Base-by-base conservation (phyloP, 495 filamentous ascomycete species). In the Rhypophila decipiens region DNA sequence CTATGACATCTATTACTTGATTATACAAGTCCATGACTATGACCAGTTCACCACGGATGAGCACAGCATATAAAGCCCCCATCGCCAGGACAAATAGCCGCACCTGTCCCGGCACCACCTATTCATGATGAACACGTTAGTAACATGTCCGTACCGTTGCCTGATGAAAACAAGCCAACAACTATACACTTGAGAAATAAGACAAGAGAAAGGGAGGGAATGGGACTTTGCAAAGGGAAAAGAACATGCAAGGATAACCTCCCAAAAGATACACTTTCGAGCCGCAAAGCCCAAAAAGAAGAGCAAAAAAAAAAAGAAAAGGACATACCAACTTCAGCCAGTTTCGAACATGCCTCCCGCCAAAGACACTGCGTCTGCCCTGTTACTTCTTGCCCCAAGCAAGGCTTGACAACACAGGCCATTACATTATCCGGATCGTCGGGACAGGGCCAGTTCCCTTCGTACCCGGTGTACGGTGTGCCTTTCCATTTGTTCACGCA, bases 331-430 rank as follows among this genome's bases (percentile, higher is more conserved):
- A 7, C 27, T 31, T 7, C 7, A 7, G 7, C 27, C 27, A 31
- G 27, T 13, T 31, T 7, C 27, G 7, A 13, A 31, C 51, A 54
- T n/a, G 35, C 47, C 24, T 49, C 41, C 36, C 27, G 45, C 51
- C 51, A 54, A 34, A 54, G n/a, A 19, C 51, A 54, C 37, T 49
- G 46, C 20, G 46, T 10, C 9, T 23, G 34, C 19, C 22, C 27
- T n/a, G n/a, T n/a, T n/a, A n/a, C n/a, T 3, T 5, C 20, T 37
- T 54, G 31, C 1, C 51, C 51, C 11, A 45, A 23, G n/a, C 51
- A 54, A 1, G 51, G 46, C 24, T 45, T 49, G 12, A 54, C 42
- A n/a, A 54, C 37, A 17, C 51, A 54, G 2, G 51, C 51, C 51
- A 54, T 54, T 15, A 54, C 27, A 21, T 50, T 43, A 17, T 42